Conservation (phyloP, 345 rosid species). For the Orychophragmus violaceus region DNA sequence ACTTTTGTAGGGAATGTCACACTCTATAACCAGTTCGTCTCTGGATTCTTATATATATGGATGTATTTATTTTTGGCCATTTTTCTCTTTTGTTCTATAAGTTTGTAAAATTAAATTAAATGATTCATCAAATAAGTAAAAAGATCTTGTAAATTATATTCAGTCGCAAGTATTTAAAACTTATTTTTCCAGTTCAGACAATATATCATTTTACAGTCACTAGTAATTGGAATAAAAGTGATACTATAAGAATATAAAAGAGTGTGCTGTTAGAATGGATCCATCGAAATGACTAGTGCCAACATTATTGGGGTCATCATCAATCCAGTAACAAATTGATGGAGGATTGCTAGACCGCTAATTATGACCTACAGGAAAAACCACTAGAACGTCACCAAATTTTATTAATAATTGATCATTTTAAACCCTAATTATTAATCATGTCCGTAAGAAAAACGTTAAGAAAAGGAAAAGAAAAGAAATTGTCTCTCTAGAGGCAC, state of each 20-base stretch:
- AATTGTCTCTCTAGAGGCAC: not conserved
- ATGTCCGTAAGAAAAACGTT: not conserved
- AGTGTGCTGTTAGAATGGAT: slow-evolving; percentile 26
- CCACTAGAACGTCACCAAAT: slow-evolving; percentile 11
- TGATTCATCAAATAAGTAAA: not conserved
- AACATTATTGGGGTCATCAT: slow-evolving; percentile 15
- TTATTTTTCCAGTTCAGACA: not conserved
- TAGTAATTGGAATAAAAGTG: not conserved
- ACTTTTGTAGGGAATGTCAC: not conserved
- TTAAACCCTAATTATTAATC: not conserved
- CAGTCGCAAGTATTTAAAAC: not conserved
- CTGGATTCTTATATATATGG: not conserved
- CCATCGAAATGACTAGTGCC: slow-evolving; percentile 28
- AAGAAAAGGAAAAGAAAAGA: not conserved
- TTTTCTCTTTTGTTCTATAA: not conserved
- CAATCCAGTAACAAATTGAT: slow-evolving; percentile 22
- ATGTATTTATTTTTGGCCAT: not conserved
- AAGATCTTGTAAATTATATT: not conserved
- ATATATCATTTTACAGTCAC: not conserved
- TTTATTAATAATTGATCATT: not conserved
- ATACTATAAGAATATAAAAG: slow-evolving; percentile 3
- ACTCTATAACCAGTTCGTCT: not conserved
- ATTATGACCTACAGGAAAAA: slow-evolving; percentile 37
- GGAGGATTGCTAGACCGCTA: slow-evolving; percentile 48
- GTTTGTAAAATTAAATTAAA: not conserved